phyloP scores from a whole-genome alignment of 1,284 basidiomycete species.

The Phellinidium pouzarii region DNA sequence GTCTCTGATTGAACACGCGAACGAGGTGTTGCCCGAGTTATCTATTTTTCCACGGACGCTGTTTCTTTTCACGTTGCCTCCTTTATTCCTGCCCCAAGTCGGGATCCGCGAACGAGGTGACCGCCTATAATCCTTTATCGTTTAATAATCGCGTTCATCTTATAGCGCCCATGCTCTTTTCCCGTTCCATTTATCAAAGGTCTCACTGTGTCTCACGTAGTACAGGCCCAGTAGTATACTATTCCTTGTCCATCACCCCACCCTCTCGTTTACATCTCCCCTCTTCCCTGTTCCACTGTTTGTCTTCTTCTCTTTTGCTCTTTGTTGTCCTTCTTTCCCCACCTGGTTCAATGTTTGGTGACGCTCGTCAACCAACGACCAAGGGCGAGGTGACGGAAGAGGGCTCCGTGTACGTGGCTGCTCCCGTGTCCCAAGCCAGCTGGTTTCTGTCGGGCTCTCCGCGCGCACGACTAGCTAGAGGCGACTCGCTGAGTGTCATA shows the following conservation, averaged over 20 bases:
- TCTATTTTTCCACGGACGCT: conserved; percentile 58
- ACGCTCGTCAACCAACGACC: conserved; percentile 24
- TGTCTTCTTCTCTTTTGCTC: conserved; percentile 26
- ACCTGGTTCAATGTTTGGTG: conserved; percentile 37
- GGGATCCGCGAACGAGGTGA: conserved; percentile 25
- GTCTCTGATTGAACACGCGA: conserved; percentile 11
- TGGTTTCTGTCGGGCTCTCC: neutral
- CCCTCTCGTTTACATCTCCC: conserved; percentile 19
- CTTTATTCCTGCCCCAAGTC: neutral
- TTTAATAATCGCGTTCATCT: conserved; percentile 22
- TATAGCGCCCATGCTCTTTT: conserved; percentile 29
- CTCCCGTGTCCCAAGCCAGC: neutral
- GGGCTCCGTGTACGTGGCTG: conserved; percentile 47
- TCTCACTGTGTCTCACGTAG: conserved; percentile 10
- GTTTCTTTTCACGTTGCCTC: conserved; percentile 46
- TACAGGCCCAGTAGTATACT: conserved; percentile 20
- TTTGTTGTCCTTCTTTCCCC: conserved; percentile 44
- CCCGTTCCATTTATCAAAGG: conserved; percentile 10
- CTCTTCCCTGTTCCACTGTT: conserved; percentile 15
- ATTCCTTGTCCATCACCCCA: conserved; percentile 17
- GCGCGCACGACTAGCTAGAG: conserved; percentile 15
- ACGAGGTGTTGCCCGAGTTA: conserved; percentile 26
- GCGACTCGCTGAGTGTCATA: neutral
- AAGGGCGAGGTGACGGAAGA: conserved; percentile 65
- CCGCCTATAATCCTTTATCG: conserved; percentile 27